Evolutionary conservation across 2,329 filamentous ascomycete species (phyloP).

Genomic region (Emmonsiellopsis sp.): DNA sequence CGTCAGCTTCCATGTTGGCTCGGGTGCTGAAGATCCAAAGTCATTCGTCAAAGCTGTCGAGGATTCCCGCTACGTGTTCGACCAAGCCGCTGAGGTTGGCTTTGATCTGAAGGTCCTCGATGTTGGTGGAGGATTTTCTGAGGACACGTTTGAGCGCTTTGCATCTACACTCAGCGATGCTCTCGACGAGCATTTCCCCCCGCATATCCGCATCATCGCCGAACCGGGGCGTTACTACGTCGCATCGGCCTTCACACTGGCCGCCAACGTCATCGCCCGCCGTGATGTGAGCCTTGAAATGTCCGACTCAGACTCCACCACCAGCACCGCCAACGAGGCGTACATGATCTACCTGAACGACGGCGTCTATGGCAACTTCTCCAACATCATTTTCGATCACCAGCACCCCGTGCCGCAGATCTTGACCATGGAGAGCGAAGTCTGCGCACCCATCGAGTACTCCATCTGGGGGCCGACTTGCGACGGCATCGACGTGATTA

Average conservation of each 20-base stretch:
- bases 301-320: constrained; percentile 18
- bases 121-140: constrained; percentile 86
- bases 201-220: constrained; percentile 75
- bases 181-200: constrained; percentile 80
- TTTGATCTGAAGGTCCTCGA: constrained; percentile 81
- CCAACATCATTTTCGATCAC: constrained; percentile 98
- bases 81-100: constrained; percentile 67
- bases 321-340: constrained; percentile 53
- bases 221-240: constrained; percentile 97
- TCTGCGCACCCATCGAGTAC: constrained; percentile 63
- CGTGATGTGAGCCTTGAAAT: constrained; percentile 54
- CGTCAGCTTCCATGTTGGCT: constrained; percentile 96
- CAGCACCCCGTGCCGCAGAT: constrained; percentile 82
- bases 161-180: constrained; percentile 68
- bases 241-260: constrained; percentile 83
- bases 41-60: constrained; percentile 85
- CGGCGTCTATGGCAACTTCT: constrained; percentile 96
- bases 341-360: constrained; percentile 99
- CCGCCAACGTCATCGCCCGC: constrained; percentile 90
- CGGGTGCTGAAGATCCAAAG: constrained; percentile 84
- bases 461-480: constrained; percentile 98
- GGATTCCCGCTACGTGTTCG: constrained; percentile 82
- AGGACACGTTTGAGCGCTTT: constrained; percentile 87
- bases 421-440: constrained; percentile 54
- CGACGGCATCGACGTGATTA: constrained; percentile 93